These are phyloP conservation scores for Monosporozyma solicola DNA, from an alignment of 805 yeast species.

Conservation along the genomic window DNA sequence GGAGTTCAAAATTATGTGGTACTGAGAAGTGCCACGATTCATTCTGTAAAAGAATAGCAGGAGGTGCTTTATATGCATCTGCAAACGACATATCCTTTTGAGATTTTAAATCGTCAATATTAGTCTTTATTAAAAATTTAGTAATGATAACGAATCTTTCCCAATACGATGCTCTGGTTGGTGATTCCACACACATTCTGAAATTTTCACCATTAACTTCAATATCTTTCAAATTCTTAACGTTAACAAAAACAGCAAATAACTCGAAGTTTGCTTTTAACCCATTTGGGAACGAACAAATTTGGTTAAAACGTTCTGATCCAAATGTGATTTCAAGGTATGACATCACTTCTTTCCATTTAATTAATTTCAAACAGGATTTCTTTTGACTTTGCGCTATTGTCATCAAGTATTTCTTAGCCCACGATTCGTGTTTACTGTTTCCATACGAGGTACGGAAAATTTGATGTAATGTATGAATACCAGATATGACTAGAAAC, in stretches of 20 bases:
- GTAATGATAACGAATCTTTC: slow-evolving; percentile 38
- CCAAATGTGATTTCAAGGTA: slow-evolving; percentile 18
- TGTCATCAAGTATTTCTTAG: slow-evolving; percentile 20
- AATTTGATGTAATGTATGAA: slow-evolving; percentile 37
- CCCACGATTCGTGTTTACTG: slow-evolving; percentile 18
- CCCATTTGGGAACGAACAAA: slow-evolving; percentile 38
- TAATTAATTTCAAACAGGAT: slow-evolving; percentile 7
- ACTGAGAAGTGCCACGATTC: slow-evolving; percentile 43
- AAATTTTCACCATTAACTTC: slow-evolving; percentile 26
- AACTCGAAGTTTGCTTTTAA: slow-evolving; percentile 42
- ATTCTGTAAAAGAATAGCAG: slow-evolving; percentile 35
- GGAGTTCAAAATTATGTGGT: slow-evolving; percentile 69
- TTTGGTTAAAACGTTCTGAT: slow-evolving; percentile 17
- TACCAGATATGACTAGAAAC: slow-evolving; percentile 38
- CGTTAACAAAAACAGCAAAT: slow-evolving; percentile 19
- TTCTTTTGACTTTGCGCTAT: slow-evolving; percentile 13
- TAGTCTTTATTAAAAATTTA: slow-evolving; percentile 22
- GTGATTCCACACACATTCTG: slow-evolving; percentile 46
- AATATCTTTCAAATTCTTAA: slow-evolving; percentile 17
- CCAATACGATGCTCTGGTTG: slow-evolving; percentile 41
- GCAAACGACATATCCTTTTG: slow-evolving; percentile 12
- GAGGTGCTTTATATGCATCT: not conserved
- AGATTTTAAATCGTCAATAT: slow-evolving; percentile 26
- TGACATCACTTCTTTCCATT: slow-evolving; percentile 16
- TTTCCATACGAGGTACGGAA: slow-evolving; percentile 24